phyloP scores from a whole-genome alignment of 2,329 filamentous ascomycete genomes.

The Aotearoamyces nothofagi region DNA sequence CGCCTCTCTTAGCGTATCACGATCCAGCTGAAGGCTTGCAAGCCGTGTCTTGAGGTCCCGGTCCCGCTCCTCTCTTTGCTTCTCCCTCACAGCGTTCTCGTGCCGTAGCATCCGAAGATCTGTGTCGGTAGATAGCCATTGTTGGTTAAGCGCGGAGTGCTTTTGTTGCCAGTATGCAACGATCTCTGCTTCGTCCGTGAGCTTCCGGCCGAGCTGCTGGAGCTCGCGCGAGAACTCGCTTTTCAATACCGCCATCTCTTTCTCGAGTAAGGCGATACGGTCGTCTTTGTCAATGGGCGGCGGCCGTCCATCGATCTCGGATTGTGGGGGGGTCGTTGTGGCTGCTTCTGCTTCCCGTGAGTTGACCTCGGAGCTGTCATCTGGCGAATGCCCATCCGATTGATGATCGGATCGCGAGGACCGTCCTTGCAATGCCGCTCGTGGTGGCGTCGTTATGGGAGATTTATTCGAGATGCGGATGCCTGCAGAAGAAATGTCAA shows the following conservation, averaged over 20 bases:
- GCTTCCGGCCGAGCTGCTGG: constrained; percentile 30
- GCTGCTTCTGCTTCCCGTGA: background rate
- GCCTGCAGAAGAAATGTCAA: too few species aligned
- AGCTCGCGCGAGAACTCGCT: constrained; percentile 36
- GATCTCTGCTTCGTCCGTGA: constrained; percentile 32
- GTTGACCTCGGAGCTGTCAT: background rate
- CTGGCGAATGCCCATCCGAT: background rate
- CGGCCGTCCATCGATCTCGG: background rate
- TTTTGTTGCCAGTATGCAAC: constrained; percentile 42
- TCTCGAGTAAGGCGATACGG: constrained; percentile 35
- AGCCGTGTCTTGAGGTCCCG: constrained; percentile 16
- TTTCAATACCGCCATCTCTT: constrained; percentile 36
- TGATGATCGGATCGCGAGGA: background rate
- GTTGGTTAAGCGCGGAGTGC: constrained; percentile 34
- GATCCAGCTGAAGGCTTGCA: constrained; percentile 13
- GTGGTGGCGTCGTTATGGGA: background rate
- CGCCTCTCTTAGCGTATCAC: constrained; percentile 27
- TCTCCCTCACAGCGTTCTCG: constrained; percentile 30
- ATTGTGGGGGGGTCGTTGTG: background rate
- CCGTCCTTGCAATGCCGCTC: background rate
- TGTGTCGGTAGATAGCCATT: constrained; percentile 34
- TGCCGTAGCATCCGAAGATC: constrained; percentile 33
- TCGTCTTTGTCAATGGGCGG: constrained; percentile 24
- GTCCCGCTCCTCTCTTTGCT: constrained; percentile 26
- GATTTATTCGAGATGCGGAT: constrained; percentile 1